Evolutionary conservation across 2,329 filamentous ascomycete species (phyloP).

Genomic region (Claviceps sp.): DNA sequence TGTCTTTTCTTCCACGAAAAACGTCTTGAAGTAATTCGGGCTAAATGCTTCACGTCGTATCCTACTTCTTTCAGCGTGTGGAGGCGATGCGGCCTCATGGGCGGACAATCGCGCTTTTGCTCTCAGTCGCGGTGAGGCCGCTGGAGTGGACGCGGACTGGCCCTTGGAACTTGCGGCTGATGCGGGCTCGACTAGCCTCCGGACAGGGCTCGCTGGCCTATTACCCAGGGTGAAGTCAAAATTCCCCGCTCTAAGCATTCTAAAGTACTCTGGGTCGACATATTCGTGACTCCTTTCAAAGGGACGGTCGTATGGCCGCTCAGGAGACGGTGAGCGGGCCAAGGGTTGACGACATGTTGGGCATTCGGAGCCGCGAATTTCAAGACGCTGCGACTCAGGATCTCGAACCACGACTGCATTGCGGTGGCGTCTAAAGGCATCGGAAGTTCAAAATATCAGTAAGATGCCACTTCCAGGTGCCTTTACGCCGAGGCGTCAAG

Average conservation of each 20-base stretch:
- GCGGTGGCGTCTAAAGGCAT: slow-evolving; percentile 59
- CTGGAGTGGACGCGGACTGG: slow-evolving; percentile 9
- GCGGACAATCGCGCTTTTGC: slow-evolving; percentile 36
- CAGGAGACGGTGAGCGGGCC: slow-evolving; percentile 29
- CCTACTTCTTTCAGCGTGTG: slow-evolving; percentile 41
- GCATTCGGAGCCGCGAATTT: slow-evolving; percentile 68
- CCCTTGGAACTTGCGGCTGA: slow-evolving; percentile 13
- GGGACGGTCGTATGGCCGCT: slow-evolving; percentile 34
- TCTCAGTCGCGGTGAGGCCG: slow-evolving; percentile 8
- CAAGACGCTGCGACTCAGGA: slow-evolving; percentile 69
- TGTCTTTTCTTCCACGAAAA: slow-evolving; percentile 80
- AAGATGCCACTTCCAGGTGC: background rate
- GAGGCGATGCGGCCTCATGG: slow-evolving; percentile 35
- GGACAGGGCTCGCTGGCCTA: slow-evolving; percentile 38
- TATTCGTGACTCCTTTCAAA: slow-evolving; percentile 42
- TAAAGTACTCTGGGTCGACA: slow-evolving; percentile 87
- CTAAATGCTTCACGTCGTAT: slow-evolving; percentile 83
- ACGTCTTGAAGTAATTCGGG: slow-evolving; percentile 81
- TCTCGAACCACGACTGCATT: slow-evolving; percentile 90
- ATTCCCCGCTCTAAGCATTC: slow-evolving; percentile 60
- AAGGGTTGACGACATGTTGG: slow-evolving; percentile 80
- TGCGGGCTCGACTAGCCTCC: slow-evolving; percentile 36
- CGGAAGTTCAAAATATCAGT: background rate
- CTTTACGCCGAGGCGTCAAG: background rate
- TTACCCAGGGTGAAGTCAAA: slow-evolving; percentile 30